Base-by-base conservation (phyloP, 1,284 basidiomycete genomes). In the Rhizopogon hawkerae region DNA sequence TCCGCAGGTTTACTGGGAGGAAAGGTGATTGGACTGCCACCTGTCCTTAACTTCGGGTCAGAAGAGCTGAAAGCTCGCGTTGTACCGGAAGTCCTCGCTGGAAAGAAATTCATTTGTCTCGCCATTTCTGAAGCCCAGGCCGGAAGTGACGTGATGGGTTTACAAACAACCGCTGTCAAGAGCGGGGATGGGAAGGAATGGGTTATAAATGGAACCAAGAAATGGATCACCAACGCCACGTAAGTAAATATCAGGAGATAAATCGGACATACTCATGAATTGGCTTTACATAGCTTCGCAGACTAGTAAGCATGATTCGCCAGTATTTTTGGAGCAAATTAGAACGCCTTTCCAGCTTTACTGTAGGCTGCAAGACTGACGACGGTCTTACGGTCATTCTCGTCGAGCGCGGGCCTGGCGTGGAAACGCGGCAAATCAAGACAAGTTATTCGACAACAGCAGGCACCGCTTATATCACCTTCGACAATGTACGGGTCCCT, bases 41-140 rank as follows among this genome's bases (percentile, higher is more conserved):
- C 88, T 1, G 79, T 91, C 35, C 72, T 93, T 54, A 91, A 92
- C 70, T 94, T 91, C 59, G 91, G 85, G 24, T 79, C 78, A 23
- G 76, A 85, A 14, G 88, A 83, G 58, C 68, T 94, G 31, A 86
- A 87, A 64, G 79, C 83, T 51, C 81, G 80, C 60, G 72, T 97
- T 52, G 74, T 95, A 18, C 83, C 88, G 35, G 89, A 91, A 18
- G 81, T 94, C 3, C 72, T 97, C 38, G 70, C 76, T 8, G 92
- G 85, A 16, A 85, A 85, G 67, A 92, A 88, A 66, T 81, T 82
- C 58, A 82, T 85, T 38, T 83, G 83, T 56, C 75, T 98, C 47
- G 93, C 93, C 29, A 87, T 97, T 54, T 82, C 82, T 24, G 84
- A 87, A 63, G 92, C 94, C 0, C 90, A 89, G 58, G 94, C 93